phyloP scores from a whole-genome alignment of 1,284 basidiomycete species.

The Hymenochaete sp. region DNA sequence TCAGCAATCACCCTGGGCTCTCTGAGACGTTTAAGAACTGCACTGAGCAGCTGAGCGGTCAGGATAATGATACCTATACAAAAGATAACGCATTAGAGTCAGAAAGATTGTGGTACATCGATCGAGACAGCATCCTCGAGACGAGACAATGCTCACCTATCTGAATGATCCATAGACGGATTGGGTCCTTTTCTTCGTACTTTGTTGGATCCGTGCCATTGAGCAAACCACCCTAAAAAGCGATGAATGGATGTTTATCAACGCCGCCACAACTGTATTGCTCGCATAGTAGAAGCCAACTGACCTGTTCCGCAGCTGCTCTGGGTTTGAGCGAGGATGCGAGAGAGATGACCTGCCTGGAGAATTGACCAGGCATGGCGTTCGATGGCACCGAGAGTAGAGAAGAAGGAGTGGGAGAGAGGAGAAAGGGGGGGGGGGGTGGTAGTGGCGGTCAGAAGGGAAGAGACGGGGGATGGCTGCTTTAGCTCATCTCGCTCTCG shows the following conservation, averaged over 20 bases:
- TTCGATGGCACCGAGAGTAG: neutral
- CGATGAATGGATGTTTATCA: neutral
- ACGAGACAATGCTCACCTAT: conserved; percentile 52
- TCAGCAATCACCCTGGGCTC: conserved; percentile 87
- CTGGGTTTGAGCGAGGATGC: conserved; percentile 1
- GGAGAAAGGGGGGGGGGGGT: neutral
- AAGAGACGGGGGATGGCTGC: neutral
- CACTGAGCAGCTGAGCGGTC: conserved; percentile 70
- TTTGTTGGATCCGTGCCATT: conserved; percentile 62
- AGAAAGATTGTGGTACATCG: neutral
- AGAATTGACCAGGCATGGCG: conserved; percentile 5
- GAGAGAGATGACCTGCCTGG: conserved; percentile 2
- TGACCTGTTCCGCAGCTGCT: conserved; percentile 10
- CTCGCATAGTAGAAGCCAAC: neutral
- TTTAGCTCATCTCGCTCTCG: neutral
- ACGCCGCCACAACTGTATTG: neutral
- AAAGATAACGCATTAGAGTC: neutral
- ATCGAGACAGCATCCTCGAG: conserved; percentile 5
- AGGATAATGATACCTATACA: conserved; percentile 66
- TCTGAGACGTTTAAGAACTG: conserved; percentile 59
- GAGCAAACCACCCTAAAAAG: conserved; percentile 56
- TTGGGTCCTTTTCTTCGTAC: conserved; percentile 60
- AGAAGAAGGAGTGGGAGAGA: neutral
- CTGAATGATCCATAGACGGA: conserved; percentile 88
- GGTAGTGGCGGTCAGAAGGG: neutral